These are phyloP conservation scores for Coriaria nepalensis DNA, from an alignment of 306 rosid genomes.

Conservation along the genomic window DNA sequence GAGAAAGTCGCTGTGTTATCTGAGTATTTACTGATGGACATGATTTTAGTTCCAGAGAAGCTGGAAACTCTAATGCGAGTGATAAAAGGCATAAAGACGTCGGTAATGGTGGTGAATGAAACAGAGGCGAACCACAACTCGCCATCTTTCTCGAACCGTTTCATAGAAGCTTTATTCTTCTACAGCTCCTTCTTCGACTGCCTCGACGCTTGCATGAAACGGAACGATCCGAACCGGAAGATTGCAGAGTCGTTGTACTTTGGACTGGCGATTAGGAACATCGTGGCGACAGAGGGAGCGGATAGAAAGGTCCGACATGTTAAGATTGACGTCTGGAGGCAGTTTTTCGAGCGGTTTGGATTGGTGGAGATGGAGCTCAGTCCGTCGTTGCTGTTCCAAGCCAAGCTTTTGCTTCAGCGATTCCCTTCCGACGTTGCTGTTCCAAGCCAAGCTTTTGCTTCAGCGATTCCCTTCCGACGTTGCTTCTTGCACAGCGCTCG, in stretches of 20 bases:
- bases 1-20: constrained; percentile 35
- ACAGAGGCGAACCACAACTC: constrained; percentile 53
- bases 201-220: constrained; percentile 28
- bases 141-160: constrained; percentile 39
- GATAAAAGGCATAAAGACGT: constrained; percentile 26
- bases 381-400: constrained; percentile 38
- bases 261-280: constrained; percentile 33
- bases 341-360: constrained; percentile 37
- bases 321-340: constrained; percentile 60
- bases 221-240: constrained; percentile 25
- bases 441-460: constrained; percentile 41
- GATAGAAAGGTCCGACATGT: constrained; percentile 38
- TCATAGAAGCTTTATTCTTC: constrained; percentile 51
- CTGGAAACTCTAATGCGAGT: constrained; percentile 40
- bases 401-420: constrained; percentile 26
- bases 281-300: constrained; percentile 41
- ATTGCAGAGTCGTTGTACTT: constrained; percentile 29
- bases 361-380: constrained; percentile 47
- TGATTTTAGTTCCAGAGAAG: constrained; percentile 26
- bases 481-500: constrained; percentile 26
- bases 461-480: constrained; percentile 29
- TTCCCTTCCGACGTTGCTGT: constrained; percentile 32
- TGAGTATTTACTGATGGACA: constrained; percentile 12
- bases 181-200: constrained; percentile 46
- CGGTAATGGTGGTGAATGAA: constrained; percentile 34